Evolutionary conservation across 805 yeast species (phyloP).

Genomic region (Metschnikowia drakensbergensis): DNA sequence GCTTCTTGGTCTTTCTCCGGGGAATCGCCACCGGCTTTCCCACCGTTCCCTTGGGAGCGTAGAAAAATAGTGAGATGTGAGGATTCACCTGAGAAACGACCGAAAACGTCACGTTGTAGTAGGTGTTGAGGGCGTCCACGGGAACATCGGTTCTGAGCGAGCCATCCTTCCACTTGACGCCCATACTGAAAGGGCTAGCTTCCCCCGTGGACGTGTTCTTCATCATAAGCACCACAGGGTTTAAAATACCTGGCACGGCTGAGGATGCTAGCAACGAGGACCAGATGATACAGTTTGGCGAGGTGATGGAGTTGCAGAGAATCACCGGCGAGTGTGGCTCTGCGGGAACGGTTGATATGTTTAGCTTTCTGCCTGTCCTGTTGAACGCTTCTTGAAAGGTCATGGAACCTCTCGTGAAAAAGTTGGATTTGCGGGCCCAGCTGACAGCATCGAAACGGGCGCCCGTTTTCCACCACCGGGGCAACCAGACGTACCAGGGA

Average conservation of each 20-base stretch:
- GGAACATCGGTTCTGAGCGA: conserved; percentile 78
- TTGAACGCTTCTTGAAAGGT: conserved; percentile 69
- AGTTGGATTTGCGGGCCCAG: conserved; percentile 66
- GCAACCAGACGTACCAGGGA: conserved; percentile 54
- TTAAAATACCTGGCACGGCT: conserved; percentile 79
- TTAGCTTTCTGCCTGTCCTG: conserved; percentile 65
- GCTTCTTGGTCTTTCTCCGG: conserved; percentile 37
- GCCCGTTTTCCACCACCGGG: conserved; percentile 69
- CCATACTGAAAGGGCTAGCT: conserved; percentile 66
- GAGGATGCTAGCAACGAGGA: conserved; percentile 70
- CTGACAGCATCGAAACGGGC: conserved; percentile 72
- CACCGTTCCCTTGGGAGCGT: conserved; percentile 75
- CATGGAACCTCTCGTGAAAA: conserved; percentile 69
- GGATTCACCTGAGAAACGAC: conserved; percentile 83
- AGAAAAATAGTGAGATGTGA: conserved; percentile 70
- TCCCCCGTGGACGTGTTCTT: conserved; percentile 37
- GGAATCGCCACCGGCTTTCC: conserved; percentile 68
- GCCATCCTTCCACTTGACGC: conserved; percentile 77
- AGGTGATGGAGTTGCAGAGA: conserved; percentile 68
- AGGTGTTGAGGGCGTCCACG: conserved; percentile 64
- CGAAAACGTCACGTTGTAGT: conserved; percentile 71
- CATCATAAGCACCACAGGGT: conserved; percentile 79
- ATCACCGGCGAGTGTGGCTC: conserved; percentile 81
- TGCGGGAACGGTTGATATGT: conserved; percentile 75
- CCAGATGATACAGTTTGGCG: conserved; percentile 83